Evolutionary conservation across 768 basidiomycete species (phyloP), one percentile per base, ranked within the genome.

Genomic region (Mycena epipterygia): DNA sequence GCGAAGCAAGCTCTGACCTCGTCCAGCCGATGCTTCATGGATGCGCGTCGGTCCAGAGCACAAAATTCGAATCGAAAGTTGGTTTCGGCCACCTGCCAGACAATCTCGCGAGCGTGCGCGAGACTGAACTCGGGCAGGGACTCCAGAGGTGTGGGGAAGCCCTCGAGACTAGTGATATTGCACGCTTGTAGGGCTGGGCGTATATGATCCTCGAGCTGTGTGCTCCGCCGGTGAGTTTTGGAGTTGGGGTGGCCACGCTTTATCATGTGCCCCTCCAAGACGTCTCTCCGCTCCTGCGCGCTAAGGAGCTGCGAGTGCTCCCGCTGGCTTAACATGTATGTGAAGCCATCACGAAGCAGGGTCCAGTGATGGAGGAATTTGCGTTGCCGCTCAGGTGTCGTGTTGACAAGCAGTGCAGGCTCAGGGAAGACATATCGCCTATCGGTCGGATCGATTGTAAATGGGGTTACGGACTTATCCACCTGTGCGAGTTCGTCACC

Each of bases 11-110:
- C n/a, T n/a, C n/a, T n/a, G n/a, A n/a, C n/a, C n/a, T n/a, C n/a
- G n/a, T n/a, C n/a, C n/a, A n/a, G n/a, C n/a, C n/a, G n/a, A n/a
- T n/a, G n/a, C n/a, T n/a, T n/a, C n/a, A n/a, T n/a, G n/a, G 37
- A n/a, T 4, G 70, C 73, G 14, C 66, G 41, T 3, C 39, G 44
- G 29, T 79, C 64, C 2, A 79, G 73, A 13, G 75, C 69, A 17
- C 67, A 55, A 12, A 79, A 60, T 30, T 78, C 72, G 41, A 69
- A 75, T 2, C 57, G 27, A 48, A 76, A 79, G 23, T 72, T 73
- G 16, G 74, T 67, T 35, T 79, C 71, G 5, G 61, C 63, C 0
- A 77, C 27, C 49, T 76, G 68, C 73, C 70, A 77, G 9, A 76
- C 29, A 41, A 79, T 72, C 71, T 58, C 57, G 30, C 21, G n/a